Evolutionary conservation across 2,329 filamentous ascomycete species (phyloP).

Genomic region (Cladosporium sphaerospermum): DNA sequence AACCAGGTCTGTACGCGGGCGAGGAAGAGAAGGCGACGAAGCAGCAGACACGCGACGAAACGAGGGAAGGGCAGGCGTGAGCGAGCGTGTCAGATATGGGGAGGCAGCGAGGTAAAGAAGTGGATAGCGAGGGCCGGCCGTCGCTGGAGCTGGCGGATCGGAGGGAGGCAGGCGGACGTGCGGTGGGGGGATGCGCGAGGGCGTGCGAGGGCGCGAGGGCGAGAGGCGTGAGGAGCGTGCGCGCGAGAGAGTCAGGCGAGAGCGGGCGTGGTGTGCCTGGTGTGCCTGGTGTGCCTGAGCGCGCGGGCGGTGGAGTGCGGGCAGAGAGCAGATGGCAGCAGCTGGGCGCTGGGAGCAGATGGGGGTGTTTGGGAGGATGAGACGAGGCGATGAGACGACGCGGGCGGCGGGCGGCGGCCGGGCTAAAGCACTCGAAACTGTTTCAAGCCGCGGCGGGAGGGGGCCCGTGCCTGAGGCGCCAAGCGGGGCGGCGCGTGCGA

Average conservation of each 20-base stretch:
- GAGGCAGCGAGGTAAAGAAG: slow-evolving; percentile 2
- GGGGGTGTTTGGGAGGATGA: slow-evolving; percentile 2
- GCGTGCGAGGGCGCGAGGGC: not conserved
- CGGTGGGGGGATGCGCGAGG: slow-evolving; percentile 1
- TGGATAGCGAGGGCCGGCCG: slow-evolving; percentile 12
- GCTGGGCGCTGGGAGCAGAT: not conserved
- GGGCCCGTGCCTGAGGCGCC: not conserved
- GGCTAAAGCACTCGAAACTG: not conserved
- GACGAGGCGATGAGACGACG: not conserved
- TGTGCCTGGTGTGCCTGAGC: not conserved
- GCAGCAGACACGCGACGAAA: slow-evolving; percentile 9
- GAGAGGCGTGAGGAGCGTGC: not conserved
- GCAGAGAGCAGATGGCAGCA: not conserved
- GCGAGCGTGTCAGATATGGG: slow-evolving; percentile 13
- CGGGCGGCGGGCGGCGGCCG: not conserved
- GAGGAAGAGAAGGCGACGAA: slow-evolving; percentile 1
- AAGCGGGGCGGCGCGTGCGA: not conserved
- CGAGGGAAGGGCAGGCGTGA: slow-evolving; percentile 9
- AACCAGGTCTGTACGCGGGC: slow-evolving; percentile 10
- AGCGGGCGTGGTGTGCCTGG: not conserved
- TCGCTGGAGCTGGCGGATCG: slow-evolving; percentile 4
- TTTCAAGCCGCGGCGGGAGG: not conserved
- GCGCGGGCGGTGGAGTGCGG: not conserved
- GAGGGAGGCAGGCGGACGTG: slow-evolving; percentile 5
- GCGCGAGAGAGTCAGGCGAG: not conserved